These are phyloP conservation scores for Chlorella vulgaris DNA, from an alignment of 139 green algal genomes.

Conservation along the genomic window DNA sequence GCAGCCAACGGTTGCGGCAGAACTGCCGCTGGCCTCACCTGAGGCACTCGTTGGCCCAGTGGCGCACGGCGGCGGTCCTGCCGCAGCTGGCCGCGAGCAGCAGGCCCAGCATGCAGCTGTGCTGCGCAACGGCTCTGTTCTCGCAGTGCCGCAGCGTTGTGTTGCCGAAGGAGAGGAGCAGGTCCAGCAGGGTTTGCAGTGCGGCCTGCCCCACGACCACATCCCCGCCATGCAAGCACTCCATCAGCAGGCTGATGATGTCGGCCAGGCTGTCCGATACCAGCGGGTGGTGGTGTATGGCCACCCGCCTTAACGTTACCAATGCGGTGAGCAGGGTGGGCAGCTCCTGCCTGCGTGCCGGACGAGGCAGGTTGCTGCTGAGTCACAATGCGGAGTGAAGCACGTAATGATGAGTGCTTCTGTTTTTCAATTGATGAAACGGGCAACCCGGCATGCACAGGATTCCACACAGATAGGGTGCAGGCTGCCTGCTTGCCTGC, in stretches of 20 bases:
- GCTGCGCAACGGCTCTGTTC: not conserved
- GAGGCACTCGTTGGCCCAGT: conserved; percentile 21
- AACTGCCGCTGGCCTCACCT: not conserved
- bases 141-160: conserved; percentile 19
- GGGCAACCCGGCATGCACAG: too few species aligned
- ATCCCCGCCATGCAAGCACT: conserved; percentile 22
- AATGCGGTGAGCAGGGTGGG: conserved; percentile 9
- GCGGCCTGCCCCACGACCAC: not conserved
- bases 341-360: conserved; percentile 23
- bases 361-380: not conserved
- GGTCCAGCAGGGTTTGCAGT: conserved; percentile 7
- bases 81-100: conserved; percentile 23
- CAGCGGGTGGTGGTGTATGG: conserved; percentile 22
- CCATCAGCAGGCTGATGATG: conserved; percentile 9
- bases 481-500: not conserved
- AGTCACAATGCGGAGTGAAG: not conserved
- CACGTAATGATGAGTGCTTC: too few species aligned
- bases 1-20: not conserved
- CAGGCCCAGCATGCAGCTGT: conserved; percentile 29
- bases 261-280: conserved; percentile 5
- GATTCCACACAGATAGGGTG: not conserved
- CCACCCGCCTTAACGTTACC: conserved; percentile 15
- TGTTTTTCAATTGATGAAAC: too few species aligned
- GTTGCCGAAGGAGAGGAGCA: conserved; percentile 11
- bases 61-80: conserved; percentile 8